Evolutionary conservation across 2,329 filamentous ascomycete species (phyloP).

Genomic region (Ceratocystis cubensis): DNA sequence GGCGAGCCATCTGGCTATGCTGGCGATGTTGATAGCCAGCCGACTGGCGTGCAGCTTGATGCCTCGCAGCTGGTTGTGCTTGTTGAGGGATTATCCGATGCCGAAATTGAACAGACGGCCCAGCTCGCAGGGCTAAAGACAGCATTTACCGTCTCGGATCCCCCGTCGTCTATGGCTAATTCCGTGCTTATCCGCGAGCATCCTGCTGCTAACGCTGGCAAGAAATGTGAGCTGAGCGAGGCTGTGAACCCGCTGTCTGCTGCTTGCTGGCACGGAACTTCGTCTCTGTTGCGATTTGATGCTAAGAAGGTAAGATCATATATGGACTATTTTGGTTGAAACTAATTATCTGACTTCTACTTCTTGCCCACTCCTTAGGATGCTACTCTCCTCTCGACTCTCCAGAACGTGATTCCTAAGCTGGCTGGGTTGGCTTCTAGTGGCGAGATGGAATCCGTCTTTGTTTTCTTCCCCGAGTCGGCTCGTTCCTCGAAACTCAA

Average conservation of each 20-base stretch:
- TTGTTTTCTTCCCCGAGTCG: constrained; percentile 43
- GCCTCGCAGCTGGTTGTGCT: constrained; percentile 44
- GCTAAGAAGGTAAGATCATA: constrained; percentile 31
- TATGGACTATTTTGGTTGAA: neutral
- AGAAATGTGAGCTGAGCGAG: constrained; percentile 31
- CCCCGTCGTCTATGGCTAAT: constrained; percentile 34
- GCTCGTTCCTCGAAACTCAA: constrained; percentile 29
- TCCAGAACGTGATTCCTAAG: constrained; percentile 35
- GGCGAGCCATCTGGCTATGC: neutral
- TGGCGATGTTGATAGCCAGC: neutral
- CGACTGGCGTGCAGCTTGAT: neutral
- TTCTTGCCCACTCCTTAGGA: constrained; percentile 27
- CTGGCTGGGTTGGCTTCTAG: constrained; percentile 35
- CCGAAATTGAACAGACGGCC: constrained; percentile 35
- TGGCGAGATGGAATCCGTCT: constrained; percentile 43
- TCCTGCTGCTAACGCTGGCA: constrained; percentile 31
- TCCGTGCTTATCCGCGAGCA: constrained; percentile 33
- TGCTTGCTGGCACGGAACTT: constrained; percentile 35
- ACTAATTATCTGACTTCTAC: neutral
- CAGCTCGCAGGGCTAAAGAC: constrained; percentile 25
- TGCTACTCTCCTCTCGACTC: constrained; percentile 31
- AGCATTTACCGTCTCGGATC: constrained; percentile 39
- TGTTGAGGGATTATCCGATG: constrained; percentile 42
- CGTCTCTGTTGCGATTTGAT: constrained; percentile 35
- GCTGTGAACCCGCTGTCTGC: constrained; percentile 34